Evolutionary conservation across 768 basidiomycete genomes (phyloP).

Genomic region (Cubamyces lactineus): DNA sequence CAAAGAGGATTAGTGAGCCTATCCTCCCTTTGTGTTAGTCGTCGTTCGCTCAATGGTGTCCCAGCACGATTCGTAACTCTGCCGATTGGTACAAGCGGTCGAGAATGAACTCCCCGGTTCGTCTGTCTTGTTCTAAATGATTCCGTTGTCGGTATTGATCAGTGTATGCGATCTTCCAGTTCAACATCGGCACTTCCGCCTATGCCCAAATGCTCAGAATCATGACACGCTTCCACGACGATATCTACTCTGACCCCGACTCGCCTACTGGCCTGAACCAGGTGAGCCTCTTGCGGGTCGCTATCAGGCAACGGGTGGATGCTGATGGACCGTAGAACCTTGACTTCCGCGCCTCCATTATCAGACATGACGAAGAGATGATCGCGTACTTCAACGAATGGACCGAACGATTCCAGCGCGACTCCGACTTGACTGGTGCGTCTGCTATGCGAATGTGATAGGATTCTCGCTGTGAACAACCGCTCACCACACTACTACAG

Average conservation of each 20-base stretch:
- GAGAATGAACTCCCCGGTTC: slow-evolving; percentile 59
- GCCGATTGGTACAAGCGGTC: slow-evolving; percentile 78
- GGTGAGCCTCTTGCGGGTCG: slow-evolving; percentile 38
- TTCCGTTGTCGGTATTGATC: background rate
- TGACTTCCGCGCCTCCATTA: slow-evolving; percentile 68
- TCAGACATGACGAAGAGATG: slow-evolving; percentile 60
- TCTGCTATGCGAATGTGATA: background rate
- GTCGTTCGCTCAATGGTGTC: background rate
- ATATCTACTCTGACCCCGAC: slow-evolving; percentile 71
- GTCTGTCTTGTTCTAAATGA: slow-evolving; percentile 12
- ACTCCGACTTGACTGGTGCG: slow-evolving; percentile 62
- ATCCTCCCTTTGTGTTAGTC: background rate
- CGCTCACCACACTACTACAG: slow-evolving; percentile 36
- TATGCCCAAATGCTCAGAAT: slow-evolving; percentile 72
- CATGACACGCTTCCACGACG: slow-evolving; percentile 74
- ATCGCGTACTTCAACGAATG: slow-evolving; percentile 68
- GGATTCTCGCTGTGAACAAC: too few species aligned
- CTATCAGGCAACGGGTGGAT: background rate
- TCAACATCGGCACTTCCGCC: slow-evolving; percentile 75
- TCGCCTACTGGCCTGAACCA: slow-evolving; percentile 72
- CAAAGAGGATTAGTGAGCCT: slow-evolving; percentile 75
- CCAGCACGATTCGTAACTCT: slow-evolving; percentile 68
- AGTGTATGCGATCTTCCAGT: slow-evolving; percentile 42
- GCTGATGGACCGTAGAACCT: slow-evolving; percentile 46
- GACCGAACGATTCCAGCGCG: slow-evolving; percentile 58